Base-by-base conservation (phyloP, 2,329 filamentous ascomycete genomes). In the Xylaria sp. region DNA sequence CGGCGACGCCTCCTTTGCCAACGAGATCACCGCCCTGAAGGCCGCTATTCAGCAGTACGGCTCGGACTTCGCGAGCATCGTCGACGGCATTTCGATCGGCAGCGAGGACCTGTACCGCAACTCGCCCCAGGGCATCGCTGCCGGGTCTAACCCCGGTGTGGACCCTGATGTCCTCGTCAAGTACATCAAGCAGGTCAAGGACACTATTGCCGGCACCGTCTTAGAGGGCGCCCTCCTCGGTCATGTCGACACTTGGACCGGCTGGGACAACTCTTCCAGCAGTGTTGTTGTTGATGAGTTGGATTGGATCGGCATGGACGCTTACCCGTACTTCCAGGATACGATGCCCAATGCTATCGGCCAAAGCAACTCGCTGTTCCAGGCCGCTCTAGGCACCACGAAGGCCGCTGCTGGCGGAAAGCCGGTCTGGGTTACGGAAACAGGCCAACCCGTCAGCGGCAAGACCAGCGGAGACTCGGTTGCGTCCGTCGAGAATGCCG, bases 201-300 rank as follows among this genome's bases (percentile, higher is more conserved):
- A 83, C 32, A 84, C 87, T 69, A 87, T 97, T 76, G 77, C 85
- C 32, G 87, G 87, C 68, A 93, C 92, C 14, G 77, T 82, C 57
- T 82, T 92, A 27, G 81, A 85, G 45, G 81, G 81, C 27, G 85
- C 83, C 54, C 84, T 88, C 19, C 84, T 97, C 68, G 93, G 93
- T 61, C 94, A 97, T 81, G 93, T 97, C 78, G 94, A 97, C 78
- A 97, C 94, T 60, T 97, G 93, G 93, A 93, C 90, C 42, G 88
- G 88, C 61, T 94, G 89, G 85, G 88, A 89, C 78, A 93, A 97
- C 80, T 80, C 81, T 60, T 88, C 90, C 76, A 97, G 95, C 86
- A 80, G 81, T 57, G 88, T 85, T 50, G 89, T 97, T 67, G 89
- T 93, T 67, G 84, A 89, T 9, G 88, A 87, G 48, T 82, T 85